These are phyloP conservation scores for Pulveroboletus sp. DNA, from an alignment of 1,284 basidiomycete genomes.

Conservation along the genomic window DNA sequence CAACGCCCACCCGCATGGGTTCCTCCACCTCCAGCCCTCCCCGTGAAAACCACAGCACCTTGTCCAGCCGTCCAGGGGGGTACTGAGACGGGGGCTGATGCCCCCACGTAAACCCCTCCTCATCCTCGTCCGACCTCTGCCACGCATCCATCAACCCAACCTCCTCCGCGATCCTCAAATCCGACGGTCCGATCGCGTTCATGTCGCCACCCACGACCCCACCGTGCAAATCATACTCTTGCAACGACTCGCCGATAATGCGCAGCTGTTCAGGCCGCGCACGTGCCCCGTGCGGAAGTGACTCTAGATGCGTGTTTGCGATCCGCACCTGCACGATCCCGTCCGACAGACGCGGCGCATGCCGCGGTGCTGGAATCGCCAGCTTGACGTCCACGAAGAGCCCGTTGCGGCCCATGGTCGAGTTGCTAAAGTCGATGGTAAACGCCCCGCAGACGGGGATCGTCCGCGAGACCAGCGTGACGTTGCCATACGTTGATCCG, in stretches of 20 bases:
- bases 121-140: constrained; percentile 42
- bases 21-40: constrained; percentile 50
- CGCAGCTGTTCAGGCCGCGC: constrained; percentile 54
- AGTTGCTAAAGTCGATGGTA: constrained; percentile 52
- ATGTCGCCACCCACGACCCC: constrained; percentile 70
- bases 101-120: constrained; percentile 64
- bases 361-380: constrained; percentile 34
- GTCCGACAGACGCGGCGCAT: constrained; percentile 32
- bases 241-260: constrained; percentile 50
- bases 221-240: constrained; percentile 47
- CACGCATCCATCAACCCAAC: constrained; percentile 60
- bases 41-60: constrained; percentile 55
- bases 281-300: constrained; percentile 45
- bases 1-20: constrained; percentile 56
- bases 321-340: constrained; percentile 52
- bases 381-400: constrained; percentile 59
- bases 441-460: constrained; percentile 48
- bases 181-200: constrained; percentile 57
- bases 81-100: constrained; percentile 50
- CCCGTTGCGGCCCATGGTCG: constrained; percentile 52
- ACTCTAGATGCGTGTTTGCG: constrained; percentile 72
- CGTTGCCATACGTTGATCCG: constrained; percentile 53
- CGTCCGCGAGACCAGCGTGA: constrained; percentile 62
- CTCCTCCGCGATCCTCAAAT: constrained; percentile 43
- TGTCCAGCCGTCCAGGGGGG: constrained; percentile 60